Evolutionary conservation across 352 stramenopile genomes (phyloP), one percentile per base, ranked within the genome.

Genomic region (Phytophthora agathidicida): DNA sequence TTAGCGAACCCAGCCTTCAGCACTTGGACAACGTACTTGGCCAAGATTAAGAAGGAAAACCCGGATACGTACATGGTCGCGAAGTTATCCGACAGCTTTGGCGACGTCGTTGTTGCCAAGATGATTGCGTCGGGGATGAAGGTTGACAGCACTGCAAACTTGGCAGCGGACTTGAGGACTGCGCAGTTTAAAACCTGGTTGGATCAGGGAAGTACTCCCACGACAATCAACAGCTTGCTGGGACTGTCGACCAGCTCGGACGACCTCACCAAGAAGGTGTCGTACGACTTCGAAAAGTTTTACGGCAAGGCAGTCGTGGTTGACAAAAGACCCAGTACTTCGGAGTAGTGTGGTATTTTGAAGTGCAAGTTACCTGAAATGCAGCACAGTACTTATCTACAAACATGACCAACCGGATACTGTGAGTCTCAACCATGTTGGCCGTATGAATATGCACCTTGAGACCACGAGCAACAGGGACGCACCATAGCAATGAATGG

Each of bases 61-160:
- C 37, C 37, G 26, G 26, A 49, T 27, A 9, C 27, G 11, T 7
- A 19, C 33, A 53, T 53, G 30, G 5, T 42, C 19, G 16, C 13
- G 2, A 13, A 27, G 9, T 17, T 52, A 28, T 11, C 20, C 20
- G 22, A 52, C 1, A 31, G 5, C 1, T 52, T 16, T 23, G 19
- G 14, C 1, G 44, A 52, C 9, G 44, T 33, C n/a, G n/a, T n/a
- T 53, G 20, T 53, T 4, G 7, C 45, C 7, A 53, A 53, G 45
- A 53, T 53, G 27, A 57, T 57, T 27, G n/a, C 8, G 24, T 1
- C 48, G 26, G 48, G 35, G 2, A 14, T 26, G 7, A 57, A 39
- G 24, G 13, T n/a, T 24, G 36, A 39, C 2, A 38, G 28, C 2
- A 48, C 35, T 3, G 26, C 38, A 20, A 56, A 24, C 7, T 14